Evolutionary conservation across 345 rosid genomes (phyloP).

Genomic region (Acer saccharum): DNA sequence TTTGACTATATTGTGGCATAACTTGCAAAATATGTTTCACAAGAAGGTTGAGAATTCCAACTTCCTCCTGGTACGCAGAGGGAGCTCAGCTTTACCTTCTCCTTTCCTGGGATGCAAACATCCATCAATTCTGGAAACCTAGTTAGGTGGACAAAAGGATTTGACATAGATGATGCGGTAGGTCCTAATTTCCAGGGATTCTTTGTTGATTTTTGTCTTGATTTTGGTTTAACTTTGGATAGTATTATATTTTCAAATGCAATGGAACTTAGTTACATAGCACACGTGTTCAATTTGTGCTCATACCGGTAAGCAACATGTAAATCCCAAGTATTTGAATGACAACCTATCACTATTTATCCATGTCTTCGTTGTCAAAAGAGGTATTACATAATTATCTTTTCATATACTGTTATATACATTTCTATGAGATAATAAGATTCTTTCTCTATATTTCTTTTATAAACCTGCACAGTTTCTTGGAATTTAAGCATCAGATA

Average conservation of each 20-base stretch:
- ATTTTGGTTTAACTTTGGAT: not conserved
- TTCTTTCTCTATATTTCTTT: too few species aligned
- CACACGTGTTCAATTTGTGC: not conserved
- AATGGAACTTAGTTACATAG: too few species aligned
- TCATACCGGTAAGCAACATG: not conserved
- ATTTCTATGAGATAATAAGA: not conserved
- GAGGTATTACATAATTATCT: not conserved
- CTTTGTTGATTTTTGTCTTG: not conserved
- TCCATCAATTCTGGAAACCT: too few species aligned
- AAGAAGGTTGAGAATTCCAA: too few species aligned
- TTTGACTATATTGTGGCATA: too few species aligned
- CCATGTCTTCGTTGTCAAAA: too few species aligned
- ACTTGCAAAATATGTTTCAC: too few species aligned
- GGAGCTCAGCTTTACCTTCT: too few species aligned
- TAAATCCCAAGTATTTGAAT: not conserved
- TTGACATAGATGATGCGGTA: too few species aligned
- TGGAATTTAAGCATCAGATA: not conserved
- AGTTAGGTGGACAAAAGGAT: too few species aligned
- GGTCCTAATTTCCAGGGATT: not conserved
- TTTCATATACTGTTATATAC: not conserved
- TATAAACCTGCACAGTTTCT: not conserved
- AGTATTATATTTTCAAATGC: not conserved
- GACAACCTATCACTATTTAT: not conserved
- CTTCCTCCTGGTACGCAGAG: too few species aligned
- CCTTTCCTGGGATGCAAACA: too few species aligned